Base-by-base conservation (phyloP, 257 asterid genomes). In the Ajuga chamaepitys region DNA sequence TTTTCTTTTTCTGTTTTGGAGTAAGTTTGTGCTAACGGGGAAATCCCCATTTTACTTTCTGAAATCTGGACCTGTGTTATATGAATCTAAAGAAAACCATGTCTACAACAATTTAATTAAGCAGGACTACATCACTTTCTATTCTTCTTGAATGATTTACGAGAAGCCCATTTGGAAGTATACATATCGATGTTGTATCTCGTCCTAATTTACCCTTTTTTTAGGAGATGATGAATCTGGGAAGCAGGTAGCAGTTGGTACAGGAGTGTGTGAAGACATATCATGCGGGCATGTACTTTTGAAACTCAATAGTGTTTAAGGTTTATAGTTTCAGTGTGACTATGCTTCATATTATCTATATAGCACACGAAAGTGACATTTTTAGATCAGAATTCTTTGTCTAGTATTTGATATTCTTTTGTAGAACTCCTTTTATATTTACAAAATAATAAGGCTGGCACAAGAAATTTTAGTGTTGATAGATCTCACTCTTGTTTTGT, bases 161-260 rank as follows among this genome's bases (percentile, higher is more conserved):
- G 11, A 28, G 63, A 41, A 22, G 22, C 41, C 45, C 66, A 34
- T 34, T 44, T 65, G 48, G 37, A 61, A 62, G 71, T 61, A 52
- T 67, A 20, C 37, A 9, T 51, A 30, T 54, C 1, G 13, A 28
- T 53, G 8, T 21, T 44, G 17, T 45, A 35, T 56, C 16, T 61
- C 34, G 42, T 58, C 62, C 32, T 11, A 54, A 18, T 14, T 10
- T 48, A 13, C 51, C 26, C 73, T 52, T 65, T 70, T 37, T 63
- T 40, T 70, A 82, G 91, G 82, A 75, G 83, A 78, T 57, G 80
- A 40, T 72, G 87, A 74, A 52, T 68, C 61, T 25, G 80, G 79
- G 60, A 84, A 75, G 74, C 89, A 80, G 68, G 75, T 86, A 65
- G 97, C 97, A 9, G 88, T 87, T 72, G 97, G 96, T 56, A 84